Percentiles rank a stretch among this genome's conserved stretches.
Evolutionary conservation across 139 green algal genomes (phyloP).

Genomic region (Chlorella sorokiniana): DNA sequence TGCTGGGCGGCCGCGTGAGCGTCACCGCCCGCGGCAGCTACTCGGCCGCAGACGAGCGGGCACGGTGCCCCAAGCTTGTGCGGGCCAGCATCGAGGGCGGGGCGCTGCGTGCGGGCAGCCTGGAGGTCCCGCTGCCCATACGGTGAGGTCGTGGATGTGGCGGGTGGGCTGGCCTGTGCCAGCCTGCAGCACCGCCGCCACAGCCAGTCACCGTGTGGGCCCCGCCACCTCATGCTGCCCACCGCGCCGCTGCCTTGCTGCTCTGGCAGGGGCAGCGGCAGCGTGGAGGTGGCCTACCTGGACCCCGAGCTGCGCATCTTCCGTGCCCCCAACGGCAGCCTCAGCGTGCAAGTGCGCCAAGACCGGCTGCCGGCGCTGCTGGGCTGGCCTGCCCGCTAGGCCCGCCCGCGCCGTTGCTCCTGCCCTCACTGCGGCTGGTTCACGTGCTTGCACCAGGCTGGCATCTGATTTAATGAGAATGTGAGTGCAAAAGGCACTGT

Average conservation of each 20-base stretch:
- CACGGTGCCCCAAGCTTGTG: conserved; percentile 7
- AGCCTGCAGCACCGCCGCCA: no score
- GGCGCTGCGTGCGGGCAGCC: neutral
- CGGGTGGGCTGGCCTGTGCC: neutral
- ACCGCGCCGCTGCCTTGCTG: neutral
- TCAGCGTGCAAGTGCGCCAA: conserved; percentile 12
- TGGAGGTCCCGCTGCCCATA: neutral
- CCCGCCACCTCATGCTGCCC: neutral
- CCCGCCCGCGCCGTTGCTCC: neutral
- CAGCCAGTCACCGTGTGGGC: neutral
- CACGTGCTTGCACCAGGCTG: no score
- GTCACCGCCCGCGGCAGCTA: conserved; percentile 15
- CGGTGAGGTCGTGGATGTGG: conserved; percentile 1
- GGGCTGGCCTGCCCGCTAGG: neutral
- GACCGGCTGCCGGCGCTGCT: neutral
- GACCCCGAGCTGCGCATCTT: conserved; percentile 20
- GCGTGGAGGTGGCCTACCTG: conserved; percentile 24
- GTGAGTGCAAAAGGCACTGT: no score
- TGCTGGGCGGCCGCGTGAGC: neutral
- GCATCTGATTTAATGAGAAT: no score
- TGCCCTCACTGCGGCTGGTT: no score
- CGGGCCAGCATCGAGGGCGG: conserved; percentile 12
- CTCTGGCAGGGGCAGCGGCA: neutral
- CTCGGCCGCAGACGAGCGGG: neutral
- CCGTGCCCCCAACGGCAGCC: neutral